phyloP scores from a whole-genome alignment of 805 yeast species.

The Wickerhamomyces queroliae region DNA sequence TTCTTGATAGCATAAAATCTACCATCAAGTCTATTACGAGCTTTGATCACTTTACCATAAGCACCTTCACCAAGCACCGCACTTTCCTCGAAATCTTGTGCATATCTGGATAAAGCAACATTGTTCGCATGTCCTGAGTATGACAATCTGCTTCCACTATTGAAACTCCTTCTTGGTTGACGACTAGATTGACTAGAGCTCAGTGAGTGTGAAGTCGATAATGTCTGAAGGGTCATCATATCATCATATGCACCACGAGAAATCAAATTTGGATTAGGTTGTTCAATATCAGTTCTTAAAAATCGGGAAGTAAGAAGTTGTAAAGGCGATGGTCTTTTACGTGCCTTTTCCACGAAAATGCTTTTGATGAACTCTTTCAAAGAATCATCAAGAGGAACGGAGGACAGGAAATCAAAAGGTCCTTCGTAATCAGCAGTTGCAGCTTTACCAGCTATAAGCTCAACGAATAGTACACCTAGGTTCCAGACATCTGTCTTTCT shows the following conservation, averaged over 20 bases:
- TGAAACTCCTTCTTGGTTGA: slow-evolving; percentile 34
- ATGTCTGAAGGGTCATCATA: too few species aligned
- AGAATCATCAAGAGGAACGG: slow-evolving; percentile 43
- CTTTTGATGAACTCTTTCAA: slow-evolving; percentile 60
- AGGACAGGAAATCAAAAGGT: slow-evolving; percentile 57
- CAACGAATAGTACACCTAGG: slow-evolving; percentile 71
- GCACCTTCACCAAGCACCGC: slow-evolving; percentile 92
- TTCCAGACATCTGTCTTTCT: slow-evolving; percentile 93
- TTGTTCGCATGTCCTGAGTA: slow-evolving; percentile 23
- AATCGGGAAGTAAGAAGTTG: slow-evolving; percentile 83
- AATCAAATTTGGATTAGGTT: slow-evolving; percentile 22
- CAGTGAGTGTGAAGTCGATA: slow-evolving; percentile 23
- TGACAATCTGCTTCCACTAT: slow-evolving; percentile 30
- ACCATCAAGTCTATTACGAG: slow-evolving; percentile 89
- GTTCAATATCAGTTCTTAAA: slow-evolving; percentile 63
- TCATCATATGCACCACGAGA: too few species aligned
- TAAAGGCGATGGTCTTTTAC: slow-evolving; percentile 75
- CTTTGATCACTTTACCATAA: slow-evolving; percentile 97
- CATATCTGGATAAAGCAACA: slow-evolving; percentile 58
- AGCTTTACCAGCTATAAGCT: slow-evolving; percentile 57
- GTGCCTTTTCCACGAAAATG: slow-evolving; percentile 59
- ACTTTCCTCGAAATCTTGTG: slow-evolving; percentile 91
- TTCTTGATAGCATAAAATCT: slow-evolving; percentile 92
- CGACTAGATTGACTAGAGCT: slow-evolving; percentile 15
- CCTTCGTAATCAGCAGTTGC: slow-evolving; percentile 47